Evolutionary conservation across 176 grass and related monocot species (phyloP), one percentile per base, ranked within the genome.

Genomic region (Carex kokanica): DNA sequence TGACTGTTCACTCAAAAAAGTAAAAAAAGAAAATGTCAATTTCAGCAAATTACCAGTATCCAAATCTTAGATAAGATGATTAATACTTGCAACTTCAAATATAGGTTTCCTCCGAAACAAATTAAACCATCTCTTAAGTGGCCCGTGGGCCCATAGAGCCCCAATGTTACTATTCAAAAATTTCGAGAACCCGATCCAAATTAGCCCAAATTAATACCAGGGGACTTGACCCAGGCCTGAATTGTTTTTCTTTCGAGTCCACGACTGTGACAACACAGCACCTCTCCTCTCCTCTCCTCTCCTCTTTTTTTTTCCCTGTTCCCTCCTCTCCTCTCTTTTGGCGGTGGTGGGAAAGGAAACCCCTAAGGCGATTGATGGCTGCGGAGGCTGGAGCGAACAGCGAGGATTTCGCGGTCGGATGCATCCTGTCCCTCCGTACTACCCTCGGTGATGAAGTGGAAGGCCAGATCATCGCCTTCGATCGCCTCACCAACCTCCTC

Each of bases 391-490:
- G 83, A 29, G 17, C 78, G 82, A 85, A 84, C 81, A 82, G 88
- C 89, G 96, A 99, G 80, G 96, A 95, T 71, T 91, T 99, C 13
- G 89, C 96, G 9, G 87, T 95, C 5, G 96, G 96, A 36, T 90
- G 92, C 54, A 73, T 95, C 75, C 86, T 99, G 78, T 93, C 93
- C 31, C 78, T 90, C 18, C 86, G 87, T 66, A 95, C 96, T 34
- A 95, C 96, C 14, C 80, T 99, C 13, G 93, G 89, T 21, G 93
- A 95, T 2, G 93, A 95, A 34, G 86, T 95, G 86, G 88, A 95
- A 64, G 96, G 91, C 77, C 96, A 99, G 89, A 93, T 98, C 93
- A 87, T 98, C 51, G 87, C 88, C 83, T 95, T 91, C 88, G 93
- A 99, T 77, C 96, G 91, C 68, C 84, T 86, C 31, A 91, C 88